These are phyloP conservation scores for Gigaspora rosea DNA, from an alignment of 192 early-diverging fungal genomes.

Conservation along the genomic window DNA sequence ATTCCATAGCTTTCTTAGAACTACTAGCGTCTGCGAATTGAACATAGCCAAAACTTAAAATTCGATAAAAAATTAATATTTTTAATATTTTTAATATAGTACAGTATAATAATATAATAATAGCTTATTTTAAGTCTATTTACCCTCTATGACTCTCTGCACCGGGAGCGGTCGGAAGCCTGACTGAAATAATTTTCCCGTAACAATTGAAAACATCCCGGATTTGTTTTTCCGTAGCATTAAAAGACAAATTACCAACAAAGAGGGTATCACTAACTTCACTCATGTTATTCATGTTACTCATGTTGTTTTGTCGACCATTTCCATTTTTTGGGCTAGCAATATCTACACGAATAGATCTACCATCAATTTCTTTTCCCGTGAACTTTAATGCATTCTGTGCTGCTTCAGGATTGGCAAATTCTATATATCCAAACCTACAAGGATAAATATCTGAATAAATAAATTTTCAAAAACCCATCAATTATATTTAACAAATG, in stretches of 20 bases:
- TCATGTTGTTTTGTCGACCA: constrained; percentile 35
- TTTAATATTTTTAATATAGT: not conserved
- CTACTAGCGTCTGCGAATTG: constrained; percentile 71
- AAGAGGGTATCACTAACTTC: constrained; percentile 77
- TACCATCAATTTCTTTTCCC: constrained; percentile 80
- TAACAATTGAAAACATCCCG: constrained; percentile 59
- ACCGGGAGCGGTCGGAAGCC: constrained; percentile 79
- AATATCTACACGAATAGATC: constrained; percentile 76
- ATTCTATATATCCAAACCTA: constrained; percentile 91
- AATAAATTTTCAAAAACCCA: not conserved
- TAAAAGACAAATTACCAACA: constrained; percentile 75
- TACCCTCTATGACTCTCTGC: constrained; percentile 70
- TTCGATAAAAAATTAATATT: not conserved
- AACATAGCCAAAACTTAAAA: constrained; percentile 79
- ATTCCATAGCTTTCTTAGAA: constrained; percentile 75
- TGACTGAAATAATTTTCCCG: constrained; percentile 63
- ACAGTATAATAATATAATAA: constrained; percentile 21
- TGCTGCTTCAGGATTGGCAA: constrained; percentile 62
- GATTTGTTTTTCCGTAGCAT: constrained; percentile 59
- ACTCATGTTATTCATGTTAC: constrained; percentile 42
- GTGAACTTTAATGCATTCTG: constrained; percentile 67
- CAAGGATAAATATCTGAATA: constrained; percentile 13
- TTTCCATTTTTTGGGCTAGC: constrained; percentile 50
- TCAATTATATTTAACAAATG: not conserved
- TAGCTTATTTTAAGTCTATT: not conserved